These are phyloP conservation scores for Nemania sp. DNA, from an alignment of 2,329 filamentous ascomycete genomes.

Conservation along the genomic window DNA sequence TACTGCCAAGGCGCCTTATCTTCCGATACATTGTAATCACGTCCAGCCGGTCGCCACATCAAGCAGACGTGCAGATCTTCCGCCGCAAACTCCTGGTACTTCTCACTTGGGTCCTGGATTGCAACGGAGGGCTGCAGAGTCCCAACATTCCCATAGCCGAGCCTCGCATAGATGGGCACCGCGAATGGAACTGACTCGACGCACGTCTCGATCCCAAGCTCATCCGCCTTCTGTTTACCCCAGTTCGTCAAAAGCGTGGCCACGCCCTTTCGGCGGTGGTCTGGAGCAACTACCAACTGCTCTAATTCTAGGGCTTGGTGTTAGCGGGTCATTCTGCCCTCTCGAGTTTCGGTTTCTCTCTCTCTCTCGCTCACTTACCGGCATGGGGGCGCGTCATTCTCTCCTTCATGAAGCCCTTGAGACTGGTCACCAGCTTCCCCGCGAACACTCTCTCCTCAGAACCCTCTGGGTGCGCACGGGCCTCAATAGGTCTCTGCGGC, in stretches of 20 bases:
- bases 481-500: conserved; percentile 16
- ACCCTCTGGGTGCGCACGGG: conserved; percentile 20
- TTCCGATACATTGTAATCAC: background rate
- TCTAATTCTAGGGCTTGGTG: conserved; percentile 14
- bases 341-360: background rate
- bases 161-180: conserved; percentile 19
- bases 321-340: background rate
- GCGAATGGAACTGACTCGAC: conserved; percentile 20
- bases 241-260: conserved; percentile 12
- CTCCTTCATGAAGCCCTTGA: conserved; percentile 24
- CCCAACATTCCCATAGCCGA: conserved; percentile 16
- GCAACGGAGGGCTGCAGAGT: conserved; percentile 10
- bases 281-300: conserved; percentile 18
- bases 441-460: conserved; percentile 22
- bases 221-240: conserved; percentile 19
- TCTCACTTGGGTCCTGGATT: conserved; percentile 2
- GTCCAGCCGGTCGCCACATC: conserved; percentile 11
- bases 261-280: conserved; percentile 12
- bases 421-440: conserved; percentile 12
- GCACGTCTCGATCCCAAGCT: conserved; percentile 17
- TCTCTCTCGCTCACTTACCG: conserved; percentile 19
- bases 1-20: background rate
- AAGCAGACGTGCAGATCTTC: conserved; percentile 17
- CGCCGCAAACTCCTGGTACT: conserved; percentile 16
- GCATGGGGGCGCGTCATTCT: conserved; percentile 23